Base-by-base conservation (phyloP, 495 filamentous ascomycete genomes). In the Xylaria telfairii region DNA sequence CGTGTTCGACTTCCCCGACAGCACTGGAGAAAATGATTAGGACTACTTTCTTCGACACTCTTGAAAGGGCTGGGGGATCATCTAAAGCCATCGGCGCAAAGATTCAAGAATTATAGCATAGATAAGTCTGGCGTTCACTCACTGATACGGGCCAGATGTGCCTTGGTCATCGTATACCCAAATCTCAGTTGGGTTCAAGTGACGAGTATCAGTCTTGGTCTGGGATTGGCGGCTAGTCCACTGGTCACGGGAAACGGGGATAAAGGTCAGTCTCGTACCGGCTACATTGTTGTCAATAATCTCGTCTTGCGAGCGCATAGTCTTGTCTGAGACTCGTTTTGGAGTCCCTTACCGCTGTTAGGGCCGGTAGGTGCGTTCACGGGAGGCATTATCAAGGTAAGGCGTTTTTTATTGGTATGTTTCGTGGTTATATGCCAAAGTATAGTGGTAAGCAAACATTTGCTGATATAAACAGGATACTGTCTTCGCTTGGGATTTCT, bases 191-290 rank as follows among this genome's bases (percentile, higher is more conserved):
- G 8, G 61, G 41, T 24, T 64, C 39, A 64, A 9, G 41, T 64
- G 37, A n/a, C 41, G 15, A 26, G 61, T 30, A 32, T 30, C 61
- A n/a, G 13, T 64, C 24, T 34, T 30, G 41, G 15, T 47, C 12
- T 21, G 21, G 0, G 4, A 8, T 46, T 32, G 26, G 6, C 41
- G 21, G 17, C 39, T 3, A 37, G 41, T 32, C 61, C 61, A 47
- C 12, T 64, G 41, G 26, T 44, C 10, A 26, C 61, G 61, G 15
- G 61, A 64, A 34, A 64, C 61, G 13, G 61, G 24, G 19, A 64
- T 21, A 10, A 12, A 44, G 41, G 6, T 64, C 61, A 32, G 39
- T 32, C 41, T 46, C 37, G 13, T 24, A 60, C 34, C 8, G 34
- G 41, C 61, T 64, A 32, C 15, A n/a, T 32, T 47, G 4, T 47